Percentiles rank a stretch among this genome's conserved stretches.
These are phyloP conservation scores for Citrus reticulata DNA, from an alignment of 345 rosid genomes.

Conservation along the genomic window DNA sequence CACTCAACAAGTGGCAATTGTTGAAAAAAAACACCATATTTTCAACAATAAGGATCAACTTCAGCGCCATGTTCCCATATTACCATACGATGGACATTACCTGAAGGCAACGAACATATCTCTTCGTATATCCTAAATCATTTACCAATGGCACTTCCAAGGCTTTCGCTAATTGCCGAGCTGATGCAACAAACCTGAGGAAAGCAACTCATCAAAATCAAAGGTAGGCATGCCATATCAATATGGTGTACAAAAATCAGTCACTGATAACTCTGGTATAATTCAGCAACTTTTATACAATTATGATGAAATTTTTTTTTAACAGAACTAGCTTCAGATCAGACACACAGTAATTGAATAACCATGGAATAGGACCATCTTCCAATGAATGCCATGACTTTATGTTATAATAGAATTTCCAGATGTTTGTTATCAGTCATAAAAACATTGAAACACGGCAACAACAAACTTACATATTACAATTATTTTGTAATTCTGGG, in stretches of 20 bases:
- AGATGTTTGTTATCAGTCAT: background rate
- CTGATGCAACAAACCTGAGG: conserved; percentile 89
- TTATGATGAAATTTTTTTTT: background rate
- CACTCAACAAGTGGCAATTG: background rate
- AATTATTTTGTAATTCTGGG: conserved; percentile 79
- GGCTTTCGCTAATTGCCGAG: conserved; percentile 96
- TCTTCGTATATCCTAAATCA: conserved; percentile 97
- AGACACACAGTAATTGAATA: background rate
- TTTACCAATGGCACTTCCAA: conserved; percentile 96
- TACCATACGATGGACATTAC: conserved; percentile 28
- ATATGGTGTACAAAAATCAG: background rate
- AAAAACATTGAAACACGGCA: background rate
- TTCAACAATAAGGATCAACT: background rate
- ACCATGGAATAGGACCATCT: background rate
- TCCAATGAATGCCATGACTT: background rate
- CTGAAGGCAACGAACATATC: conserved; percentile 99
- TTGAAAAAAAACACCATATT: background rate
- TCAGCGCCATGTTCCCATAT: background rate
- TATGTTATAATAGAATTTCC: background rate
- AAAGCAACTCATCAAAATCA: conserved; percentile 16
- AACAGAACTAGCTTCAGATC: background rate
- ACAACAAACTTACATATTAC: conserved; percentile 65
- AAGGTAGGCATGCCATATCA: background rate
- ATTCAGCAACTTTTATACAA: background rate
- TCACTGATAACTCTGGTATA: background rate